Evolutionary conservation across 1,139 yeast species (phyloP).

Genomic region (Sugiyamaella castrensis): DNA sequence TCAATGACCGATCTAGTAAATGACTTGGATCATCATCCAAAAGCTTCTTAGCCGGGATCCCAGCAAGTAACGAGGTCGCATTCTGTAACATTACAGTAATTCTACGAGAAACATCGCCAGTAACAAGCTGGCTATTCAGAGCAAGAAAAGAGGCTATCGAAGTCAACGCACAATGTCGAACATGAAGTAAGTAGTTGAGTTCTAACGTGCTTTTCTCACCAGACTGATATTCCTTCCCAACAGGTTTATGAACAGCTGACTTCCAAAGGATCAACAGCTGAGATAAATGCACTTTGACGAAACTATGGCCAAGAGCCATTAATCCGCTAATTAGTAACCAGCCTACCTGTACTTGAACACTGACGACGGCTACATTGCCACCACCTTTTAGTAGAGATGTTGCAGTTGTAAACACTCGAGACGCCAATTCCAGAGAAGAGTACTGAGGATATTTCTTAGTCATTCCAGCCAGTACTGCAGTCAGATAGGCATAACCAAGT

Average conservation of each 20-base stretch:
- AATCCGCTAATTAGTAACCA: conserved; percentile 81
- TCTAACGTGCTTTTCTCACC: conserved; percentile 33
- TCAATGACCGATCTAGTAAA: conserved; percentile 26
- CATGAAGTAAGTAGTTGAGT: conserved; percentile 37
- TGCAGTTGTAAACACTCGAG: conserved; percentile 36
- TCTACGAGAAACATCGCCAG: conserved; percentile 41
- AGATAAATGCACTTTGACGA: conserved; percentile 66
- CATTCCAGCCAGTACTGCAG: conserved; percentile 30
- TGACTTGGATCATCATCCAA: conserved; percentile 31
- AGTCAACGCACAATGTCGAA: conserved; percentile 39
- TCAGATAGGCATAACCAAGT: conserved; percentile 34
- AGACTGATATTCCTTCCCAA: conserved; percentile 31
- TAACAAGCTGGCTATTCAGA: conserved; percentile 38
- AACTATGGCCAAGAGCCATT: conserved; percentile 64
- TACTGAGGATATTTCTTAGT: conserved; percentile 34
- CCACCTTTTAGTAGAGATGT: conserved; percentile 34
- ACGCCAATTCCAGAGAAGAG: conserved; percentile 36
- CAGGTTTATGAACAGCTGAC: conserved; percentile 56
- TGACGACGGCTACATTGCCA: conserved; percentile 33
- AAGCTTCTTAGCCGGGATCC: conserved; percentile 29
- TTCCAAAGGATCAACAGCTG: conserved; percentile 82
- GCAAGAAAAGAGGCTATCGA: conserved; percentile 38
- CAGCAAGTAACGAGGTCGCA: conserved; percentile 25
- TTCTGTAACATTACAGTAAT: conserved; percentile 37
- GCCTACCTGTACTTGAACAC: conserved; percentile 38